Conservation (phyloP, 768 basidiomycete genomes). For the Trametes sanguinea region DNA sequence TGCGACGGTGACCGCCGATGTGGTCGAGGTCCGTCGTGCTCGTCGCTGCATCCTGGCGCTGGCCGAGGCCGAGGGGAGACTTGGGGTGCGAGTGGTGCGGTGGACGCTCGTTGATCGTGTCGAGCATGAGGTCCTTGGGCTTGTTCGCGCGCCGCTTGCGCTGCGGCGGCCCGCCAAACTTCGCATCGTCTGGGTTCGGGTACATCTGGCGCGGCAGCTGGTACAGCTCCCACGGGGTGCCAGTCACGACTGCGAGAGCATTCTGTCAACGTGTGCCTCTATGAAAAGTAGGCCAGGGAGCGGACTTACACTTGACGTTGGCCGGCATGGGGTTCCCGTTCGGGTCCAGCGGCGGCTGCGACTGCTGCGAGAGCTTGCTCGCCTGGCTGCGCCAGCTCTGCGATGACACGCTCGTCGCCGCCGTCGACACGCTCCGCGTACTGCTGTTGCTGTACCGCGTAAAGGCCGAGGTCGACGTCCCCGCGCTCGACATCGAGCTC, state of each 20-base stretch:
- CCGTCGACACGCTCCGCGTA: slow-evolving; percentile 72
- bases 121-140: slow-evolving; percentile 64
- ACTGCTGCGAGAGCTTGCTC: slow-evolving; percentile 20
- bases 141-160: slow-evolving; percentile 62
- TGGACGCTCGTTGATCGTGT: slow-evolving; percentile 77
- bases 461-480: slow-evolving; percentile 57
- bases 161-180: slow-evolving; percentile 55
- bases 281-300: background rate
- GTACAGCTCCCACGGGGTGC: slow-evolving; percentile 74
- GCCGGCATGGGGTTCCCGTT: slow-evolving; percentile 29
- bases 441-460: slow-evolving; percentile 77
- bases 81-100: slow-evolving; percentile 35
- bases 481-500: slow-evolving; percentile 69
- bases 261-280: too few relatives aligned
- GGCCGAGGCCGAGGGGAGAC: slow-evolving; percentile 42
- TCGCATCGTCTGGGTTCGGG: slow-evolving; percentile 60
- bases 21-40: slow-evolving; percentile 69
- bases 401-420: slow-evolving; percentile 77
- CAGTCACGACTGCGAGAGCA: slow-evolving; percentile 60
- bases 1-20: slow-evolving; percentile 26
- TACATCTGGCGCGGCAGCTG: slow-evolving; percentile 69
- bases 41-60: slow-evolving; percentile 63
- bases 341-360: slow-evolving; percentile 3
- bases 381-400: slow-evolving; percentile 64
- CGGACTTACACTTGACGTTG: slow-evolving; percentile 80